Evolutionary conservation across 306 rosid species (phyloP), one percentile per base, ranked within the genome.

Genomic region (Cucumis sativus): DNA sequence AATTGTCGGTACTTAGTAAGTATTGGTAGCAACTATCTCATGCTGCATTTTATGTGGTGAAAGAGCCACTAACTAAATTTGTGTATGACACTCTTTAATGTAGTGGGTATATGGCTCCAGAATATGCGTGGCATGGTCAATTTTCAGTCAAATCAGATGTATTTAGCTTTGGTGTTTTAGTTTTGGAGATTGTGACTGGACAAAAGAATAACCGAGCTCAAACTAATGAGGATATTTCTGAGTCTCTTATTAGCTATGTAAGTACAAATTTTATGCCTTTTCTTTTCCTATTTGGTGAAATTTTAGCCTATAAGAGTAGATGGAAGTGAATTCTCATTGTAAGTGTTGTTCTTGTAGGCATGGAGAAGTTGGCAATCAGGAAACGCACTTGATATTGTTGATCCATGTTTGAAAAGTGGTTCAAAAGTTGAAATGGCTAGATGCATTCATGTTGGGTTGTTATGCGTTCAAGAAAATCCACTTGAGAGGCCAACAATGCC

Each of bases 101-200:
- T 45, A 91, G 92, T 16, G 91, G 93, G 33, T 91, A 88, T 35
- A 89, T 88, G 97, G 84, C 97, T 43, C 93, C 92, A 0, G 92
- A 91, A 12, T 91, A 91, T 43, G 84, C 28, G 10, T 64, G 69
- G 47, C 77, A 76, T 10, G 89, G 92, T 60, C 78, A 82, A 4
- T 85, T 80, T 59, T 91, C 89, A 4, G 33, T 77, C 0, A 86
- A 87, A 16, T 88, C 89, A 1, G 88, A 89, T 33, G 84, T 89
- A 0, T 91, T 73, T 17, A 84, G 93, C 39, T 87, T 89, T 54
- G 89, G 92, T 1, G 84, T 89, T 7, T 18, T 91, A 6, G 10
- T 88, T 67, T 77, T 91, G 35, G 93, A 90, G 69, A 90, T 90
- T 8, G 14, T 90, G 2, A 77, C 80, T 8, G 88, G 95, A 41